Evolutionary conservation across 2,329 filamentous ascomycete species (phyloP).

Genomic region (Clarireedia sp.): DNA sequence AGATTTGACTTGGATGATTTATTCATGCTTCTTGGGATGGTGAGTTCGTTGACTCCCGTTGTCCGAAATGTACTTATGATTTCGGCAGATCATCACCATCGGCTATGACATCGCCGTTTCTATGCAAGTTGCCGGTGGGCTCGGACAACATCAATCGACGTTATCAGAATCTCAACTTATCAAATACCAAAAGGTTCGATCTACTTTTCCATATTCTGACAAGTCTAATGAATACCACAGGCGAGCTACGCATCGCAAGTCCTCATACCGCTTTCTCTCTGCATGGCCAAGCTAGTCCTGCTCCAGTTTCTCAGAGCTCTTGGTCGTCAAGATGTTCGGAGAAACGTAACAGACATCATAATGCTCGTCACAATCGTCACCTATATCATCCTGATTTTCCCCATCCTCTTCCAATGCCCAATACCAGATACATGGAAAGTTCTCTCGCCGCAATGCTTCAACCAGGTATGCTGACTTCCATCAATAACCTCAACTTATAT

Average conservation of each 20-base stretch:
- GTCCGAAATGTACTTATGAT: background rate
- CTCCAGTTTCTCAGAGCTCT: background rate
- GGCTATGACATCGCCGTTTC: background rate
- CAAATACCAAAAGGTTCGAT: background rate
- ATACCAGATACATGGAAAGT: background rate
- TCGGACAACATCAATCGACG: background rate
- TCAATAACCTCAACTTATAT: too few relatives aligned
- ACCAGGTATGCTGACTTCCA: background rate
- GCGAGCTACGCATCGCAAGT: background rate
- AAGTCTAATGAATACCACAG: background rate
- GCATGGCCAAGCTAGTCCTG: background rate
- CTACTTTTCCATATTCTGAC: background rate
- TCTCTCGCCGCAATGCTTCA: background rate
- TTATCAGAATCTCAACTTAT: background rate
- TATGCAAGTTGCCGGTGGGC: background rate
- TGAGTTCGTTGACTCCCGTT: background rate
- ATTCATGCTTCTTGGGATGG: background rate
- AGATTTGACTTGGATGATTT: background rate
- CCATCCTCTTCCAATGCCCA: background rate
- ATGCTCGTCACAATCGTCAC: background rate
- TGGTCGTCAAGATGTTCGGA: background rate
- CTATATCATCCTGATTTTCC: background rate
- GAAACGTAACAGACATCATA: background rate
- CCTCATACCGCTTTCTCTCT: background rate
- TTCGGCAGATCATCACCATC: background rate